Percentiles rank a stretch among this genome's conserved stretches.
phyloP scores from a whole-genome alignment of 768 basidiomycete genomes.

The Tremella fuciformis region DNA sequence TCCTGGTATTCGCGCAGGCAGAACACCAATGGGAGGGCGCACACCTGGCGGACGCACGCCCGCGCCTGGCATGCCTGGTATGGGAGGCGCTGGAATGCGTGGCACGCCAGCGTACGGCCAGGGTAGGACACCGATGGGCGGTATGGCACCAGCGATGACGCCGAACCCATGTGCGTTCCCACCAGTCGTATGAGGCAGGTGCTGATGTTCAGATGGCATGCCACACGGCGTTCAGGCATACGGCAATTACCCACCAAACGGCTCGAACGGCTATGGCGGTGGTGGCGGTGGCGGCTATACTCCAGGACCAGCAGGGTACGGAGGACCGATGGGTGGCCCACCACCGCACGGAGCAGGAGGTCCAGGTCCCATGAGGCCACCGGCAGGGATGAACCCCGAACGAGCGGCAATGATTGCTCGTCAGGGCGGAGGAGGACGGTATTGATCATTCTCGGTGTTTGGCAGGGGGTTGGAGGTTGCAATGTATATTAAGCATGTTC shows the following conservation, averaged over 20 bases:
- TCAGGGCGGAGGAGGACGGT: conserved; percentile 33
- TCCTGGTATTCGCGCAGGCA: conserved; percentile 43
- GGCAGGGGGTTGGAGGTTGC: neutral
- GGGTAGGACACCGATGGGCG: conserved; percentile 30
- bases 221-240: conserved; percentile 11
- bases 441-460: too few species aligned
- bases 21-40: conserved; percentile 38
- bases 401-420: conserved; percentile 45
- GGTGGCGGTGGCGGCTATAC: neutral
- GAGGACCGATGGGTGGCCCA: conserved; percentile 11
- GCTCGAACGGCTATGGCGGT: neutral
- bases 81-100: conserved; percentile 5
- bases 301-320: conserved; percentile 13
- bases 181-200: neutral
- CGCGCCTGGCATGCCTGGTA: conserved; percentile 14
- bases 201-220: conserved; percentile 16
- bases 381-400: conserved; percentile 41
- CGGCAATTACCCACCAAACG: conserved; percentile 12
- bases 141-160: conserved; percentile 25
- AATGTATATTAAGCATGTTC: too few species aligned
- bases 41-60: conserved; percentile 41
- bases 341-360: conserved; percentile 10
- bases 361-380: conserved; percentile 5
- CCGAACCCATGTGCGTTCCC: conserved; percentile 36
- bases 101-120: conserved; percentile 8